Evolutionary conservation across 2,329 filamentous ascomycete genomes (phyloP), one percentile per base, ranked within the genome.

Genomic region (Trichoderma sp.): DNA sequence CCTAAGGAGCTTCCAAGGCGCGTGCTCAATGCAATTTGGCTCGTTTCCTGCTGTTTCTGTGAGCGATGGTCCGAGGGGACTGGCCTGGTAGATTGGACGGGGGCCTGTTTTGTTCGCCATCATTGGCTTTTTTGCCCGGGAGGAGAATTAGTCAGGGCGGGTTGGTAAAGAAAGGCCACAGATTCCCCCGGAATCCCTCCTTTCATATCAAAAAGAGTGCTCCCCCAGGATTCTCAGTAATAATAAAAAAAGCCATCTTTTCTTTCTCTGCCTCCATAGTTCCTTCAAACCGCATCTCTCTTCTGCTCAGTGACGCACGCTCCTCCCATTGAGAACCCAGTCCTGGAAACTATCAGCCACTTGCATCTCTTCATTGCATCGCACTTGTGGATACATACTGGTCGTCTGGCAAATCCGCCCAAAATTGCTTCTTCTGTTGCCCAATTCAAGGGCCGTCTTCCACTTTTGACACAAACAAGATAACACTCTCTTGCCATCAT

Each of bases 1-100:
- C 37, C 71, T 63, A 72, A 73, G 73, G 73, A 72, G 75, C 71
- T 73, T 76, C 68, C 74, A 74, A 73, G 74, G 75, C 78, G 75
- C 80, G 80, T 76, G 77, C 79, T 78, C 79, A 77, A 80, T 79
- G 58, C 57, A 33, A 55, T 43, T 55, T 63, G 60, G 65, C 59
- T 56, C 19, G 11, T 33, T 27, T 58, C 21, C 24, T 58, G 31
- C 57, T 55, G 58, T 31, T 43, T 43, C 55, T 29, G 27, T 59
- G 66, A 57, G 52, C 52, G 58, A 62, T 62, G 66, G 43, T 56
- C 58, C 66, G 49, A 56, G 35, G 49, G 40, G 47, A 16, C 49
- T 64, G 61, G 65, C 47, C 37, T 60, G 57, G 57, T 31, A 58
- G 43, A 59, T 52, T 67, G 29, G 55, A 67, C 53, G 55, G 55